Conservation (phyloP, 1,139 yeast species). For the Eremothecium sinecaudum region DNA sequence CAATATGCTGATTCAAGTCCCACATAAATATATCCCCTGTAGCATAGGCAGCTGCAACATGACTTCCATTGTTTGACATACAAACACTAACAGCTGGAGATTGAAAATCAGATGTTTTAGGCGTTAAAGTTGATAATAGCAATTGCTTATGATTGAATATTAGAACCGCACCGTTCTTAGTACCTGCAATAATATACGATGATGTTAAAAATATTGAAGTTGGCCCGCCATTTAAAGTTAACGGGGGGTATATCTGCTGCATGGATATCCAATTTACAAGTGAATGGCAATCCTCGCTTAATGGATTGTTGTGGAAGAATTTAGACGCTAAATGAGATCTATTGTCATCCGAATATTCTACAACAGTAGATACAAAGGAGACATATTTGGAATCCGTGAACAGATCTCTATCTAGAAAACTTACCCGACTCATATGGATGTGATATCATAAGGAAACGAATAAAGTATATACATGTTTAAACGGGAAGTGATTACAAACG, state of each 20-base stretch:
- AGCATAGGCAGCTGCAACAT: constrained; percentile 39
- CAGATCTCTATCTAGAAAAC: not conserved
- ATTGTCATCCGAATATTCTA: not conserved
- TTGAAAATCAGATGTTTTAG: constrained; percentile 14
- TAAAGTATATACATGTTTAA: too few relatives aligned
- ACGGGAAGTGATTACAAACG: too few relatives aligned
- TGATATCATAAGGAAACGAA: too few relatives aligned
- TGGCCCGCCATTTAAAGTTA: constrained; percentile 27
- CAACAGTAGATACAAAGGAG: not conserved
- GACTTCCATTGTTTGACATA: constrained; percentile 43
- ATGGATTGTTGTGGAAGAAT: not conserved
- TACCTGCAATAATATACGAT: constrained; percentile 25
- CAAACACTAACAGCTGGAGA: constrained; percentile 39
- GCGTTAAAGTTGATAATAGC: constrained; percentile 20
- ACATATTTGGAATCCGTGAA: not conserved
- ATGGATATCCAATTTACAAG: constrained; percentile 21
- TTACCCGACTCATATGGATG: not conserved
- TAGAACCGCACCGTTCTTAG: constrained; percentile 23
- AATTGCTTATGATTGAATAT: constrained; percentile 26
- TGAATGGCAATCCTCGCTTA: constrained; percentile 7
- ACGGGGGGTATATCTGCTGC: constrained; percentile 20
- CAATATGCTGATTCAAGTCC: constrained; percentile 31
- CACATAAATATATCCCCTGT: constrained; percentile 41
- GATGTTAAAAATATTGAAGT: constrained; percentile 20
- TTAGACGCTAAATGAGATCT: not conserved